These are phyloP conservation scores for Paracamarosporium sp. DNA, from an alignment of 2,329 filamentous ascomycete genomes.

Conservation along the genomic window DNA sequence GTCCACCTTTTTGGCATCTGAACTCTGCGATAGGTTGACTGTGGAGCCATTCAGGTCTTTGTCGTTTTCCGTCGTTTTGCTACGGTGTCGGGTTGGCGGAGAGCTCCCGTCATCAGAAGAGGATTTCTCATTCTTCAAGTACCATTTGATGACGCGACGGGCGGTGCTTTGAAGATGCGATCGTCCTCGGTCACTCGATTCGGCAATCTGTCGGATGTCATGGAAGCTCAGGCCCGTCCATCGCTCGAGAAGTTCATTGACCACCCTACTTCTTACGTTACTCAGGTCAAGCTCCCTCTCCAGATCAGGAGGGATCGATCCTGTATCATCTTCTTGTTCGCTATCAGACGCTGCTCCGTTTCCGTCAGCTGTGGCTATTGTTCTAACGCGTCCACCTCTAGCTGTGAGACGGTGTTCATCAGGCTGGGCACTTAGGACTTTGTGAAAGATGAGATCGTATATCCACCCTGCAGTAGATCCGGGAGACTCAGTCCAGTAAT, in stretches of 20 bases:
- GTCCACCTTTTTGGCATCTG: neutral
- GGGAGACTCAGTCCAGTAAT: conserved; percentile 1
- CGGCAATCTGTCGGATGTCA: neutral
- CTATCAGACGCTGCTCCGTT: neutral
- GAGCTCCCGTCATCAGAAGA: neutral
- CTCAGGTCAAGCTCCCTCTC: neutral
- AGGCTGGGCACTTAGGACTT: neutral
- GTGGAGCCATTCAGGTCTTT: neutral
- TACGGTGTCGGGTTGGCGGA: neutral
- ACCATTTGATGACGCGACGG: neutral
- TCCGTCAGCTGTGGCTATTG: neutral
- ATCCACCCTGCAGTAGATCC: conserved; percentile 10
- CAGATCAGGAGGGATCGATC: neutral
- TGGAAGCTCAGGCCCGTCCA: neutral
- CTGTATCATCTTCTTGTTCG: conserved; percentile 4
- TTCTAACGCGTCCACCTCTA: neutral
- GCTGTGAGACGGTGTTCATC: neutral
- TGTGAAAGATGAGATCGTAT: conserved; percentile 2
- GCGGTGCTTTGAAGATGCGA: neutral
- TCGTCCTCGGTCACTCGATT: neutral
- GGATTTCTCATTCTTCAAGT: neutral
- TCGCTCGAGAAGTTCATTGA: conserved; percentile 6
- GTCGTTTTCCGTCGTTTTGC: neutral
- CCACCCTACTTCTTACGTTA: neutral
- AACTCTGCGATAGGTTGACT: neutral